Evolutionary conservation across 306 rosid species (phyloP).

Genomic region (Hippophae rhamnoides): DNA sequence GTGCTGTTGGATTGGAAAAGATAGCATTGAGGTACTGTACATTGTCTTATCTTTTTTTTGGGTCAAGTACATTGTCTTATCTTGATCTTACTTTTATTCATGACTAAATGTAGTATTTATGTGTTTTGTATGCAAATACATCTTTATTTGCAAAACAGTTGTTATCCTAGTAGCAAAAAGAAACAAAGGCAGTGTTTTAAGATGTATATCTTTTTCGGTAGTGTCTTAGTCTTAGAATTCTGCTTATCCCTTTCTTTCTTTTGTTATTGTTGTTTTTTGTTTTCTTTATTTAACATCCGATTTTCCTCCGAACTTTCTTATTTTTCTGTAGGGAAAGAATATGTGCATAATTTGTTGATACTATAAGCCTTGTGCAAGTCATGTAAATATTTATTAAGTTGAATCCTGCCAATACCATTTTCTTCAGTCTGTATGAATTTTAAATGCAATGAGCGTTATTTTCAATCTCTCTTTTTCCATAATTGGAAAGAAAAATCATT

Average conservation of each 20-base stretch:
- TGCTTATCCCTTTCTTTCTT: neutral
- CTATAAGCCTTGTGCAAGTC: neutral
- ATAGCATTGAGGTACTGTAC: slow-evolving; percentile 71
- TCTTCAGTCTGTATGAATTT: neutral
- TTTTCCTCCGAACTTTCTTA: neutral
- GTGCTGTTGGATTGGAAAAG: slow-evolving; percentile 95
- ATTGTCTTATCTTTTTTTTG: neutral
- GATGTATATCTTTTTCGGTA: neutral
- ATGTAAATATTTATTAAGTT: neutral
- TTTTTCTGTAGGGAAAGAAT: neutral
- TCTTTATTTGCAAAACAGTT: neutral
- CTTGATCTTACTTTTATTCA: too few species aligned
- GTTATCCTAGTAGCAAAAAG: neutral
- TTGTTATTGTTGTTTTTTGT: neutral
- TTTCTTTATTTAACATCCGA: neutral
- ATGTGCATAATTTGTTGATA: neutral
- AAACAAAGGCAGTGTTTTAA: neutral
- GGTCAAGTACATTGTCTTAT: neutral
- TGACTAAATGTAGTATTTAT: neutral
- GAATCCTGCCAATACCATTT: neutral
- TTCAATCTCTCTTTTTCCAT: neutral
- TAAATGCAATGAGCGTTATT: neutral
- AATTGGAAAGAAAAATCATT: neutral
- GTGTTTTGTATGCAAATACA: neutral
- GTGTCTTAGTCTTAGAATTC: neutral